Conservation (phyloP, 1,284 basidiomycete species). For the Omphalotus olearius region DNA sequence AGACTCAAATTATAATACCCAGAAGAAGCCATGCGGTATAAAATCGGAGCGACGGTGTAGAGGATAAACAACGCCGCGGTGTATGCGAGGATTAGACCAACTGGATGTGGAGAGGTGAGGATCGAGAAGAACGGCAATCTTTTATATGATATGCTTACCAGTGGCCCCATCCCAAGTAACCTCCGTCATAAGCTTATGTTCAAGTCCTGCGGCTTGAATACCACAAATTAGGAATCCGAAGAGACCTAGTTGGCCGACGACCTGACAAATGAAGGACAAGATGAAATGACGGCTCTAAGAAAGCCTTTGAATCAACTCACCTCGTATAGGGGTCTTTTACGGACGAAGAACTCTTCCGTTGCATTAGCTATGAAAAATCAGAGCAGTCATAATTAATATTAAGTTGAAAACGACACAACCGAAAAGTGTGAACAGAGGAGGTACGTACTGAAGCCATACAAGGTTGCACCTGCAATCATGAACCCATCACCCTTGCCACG, state of each 20-base stretch:
- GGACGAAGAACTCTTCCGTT: slow-evolving; percentile 83
- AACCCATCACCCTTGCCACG: slow-evolving; percentile 80
- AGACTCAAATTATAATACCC: slow-evolving; percentile 81
- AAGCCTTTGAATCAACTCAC: slow-evolving; percentile 20
- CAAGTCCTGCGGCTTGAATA: slow-evolving; percentile 70
- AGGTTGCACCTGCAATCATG: slow-evolving; percentile 79
- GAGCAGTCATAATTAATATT: not conserved
- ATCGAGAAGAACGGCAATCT: not conserved
- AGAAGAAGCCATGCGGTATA: slow-evolving; percentile 81
- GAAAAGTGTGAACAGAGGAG: not conserved
- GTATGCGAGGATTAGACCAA: slow-evolving; percentile 72
- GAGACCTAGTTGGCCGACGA: slow-evolving; percentile 82
- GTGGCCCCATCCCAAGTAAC: slow-evolving; percentile 70
- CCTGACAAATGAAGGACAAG: slow-evolving; percentile 29
- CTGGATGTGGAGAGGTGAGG: slow-evolving; percentile 28
- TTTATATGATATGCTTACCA: slow-evolving; percentile 36
- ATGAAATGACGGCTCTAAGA: not conserved
- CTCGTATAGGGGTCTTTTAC: slow-evolving; percentile 77
- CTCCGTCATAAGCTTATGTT: slow-evolving; percentile 61
- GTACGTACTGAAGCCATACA: slow-evolving; percentile 76
- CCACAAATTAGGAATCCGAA: slow-evolving; percentile 79
- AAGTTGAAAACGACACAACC: not conserved
- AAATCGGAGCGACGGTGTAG: slow-evolving; percentile 79
- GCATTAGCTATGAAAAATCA: slow-evolving; percentile 60
- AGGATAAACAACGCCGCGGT: slow-evolving; percentile 78